phyloP scores from a whole-genome alignment of 345 rosid genomes.

The Streptanthus diversifolius region DNA sequence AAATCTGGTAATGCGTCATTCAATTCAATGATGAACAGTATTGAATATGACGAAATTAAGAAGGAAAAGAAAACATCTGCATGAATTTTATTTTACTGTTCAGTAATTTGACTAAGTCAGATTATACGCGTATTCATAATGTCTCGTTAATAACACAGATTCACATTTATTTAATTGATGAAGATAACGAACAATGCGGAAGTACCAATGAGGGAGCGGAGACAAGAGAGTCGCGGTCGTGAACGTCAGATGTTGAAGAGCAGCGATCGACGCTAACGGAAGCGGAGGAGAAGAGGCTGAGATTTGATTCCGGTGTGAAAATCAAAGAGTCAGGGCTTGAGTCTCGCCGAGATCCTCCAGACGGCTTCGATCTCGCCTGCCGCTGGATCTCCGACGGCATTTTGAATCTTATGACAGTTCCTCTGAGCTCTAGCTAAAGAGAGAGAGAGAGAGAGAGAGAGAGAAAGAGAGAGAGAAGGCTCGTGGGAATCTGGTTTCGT shows the following conservation, averaged over 20 bases:
- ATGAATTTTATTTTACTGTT: neutral
- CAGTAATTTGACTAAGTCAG: slow-evolving; percentile 17
- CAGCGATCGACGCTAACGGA: slow-evolving; percentile 89
- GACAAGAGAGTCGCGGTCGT: slow-evolving; percentile 61
- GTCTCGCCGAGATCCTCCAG: slow-evolving; percentile 51
- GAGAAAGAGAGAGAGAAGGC: neutral
- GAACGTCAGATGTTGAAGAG: slow-evolving; percentile 82
- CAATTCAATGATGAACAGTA: slow-evolving; percentile 9
- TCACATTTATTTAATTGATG: neutral
- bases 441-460: slow-evolving; percentile 1
- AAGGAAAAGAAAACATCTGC: neutral
- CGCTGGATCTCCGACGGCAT: slow-evolving; percentile 49
- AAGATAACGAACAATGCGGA: neutral
- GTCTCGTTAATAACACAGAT: neutral
- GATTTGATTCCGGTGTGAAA: slow-evolving; percentile 75
- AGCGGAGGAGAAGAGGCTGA: slow-evolving; percentile 84
- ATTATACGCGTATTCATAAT: neutral
- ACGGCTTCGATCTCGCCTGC: slow-evolving; percentile 31
- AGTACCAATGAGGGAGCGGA: slow-evolving; percentile 69
- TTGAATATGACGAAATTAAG: neutral
- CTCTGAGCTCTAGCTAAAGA: neutral
- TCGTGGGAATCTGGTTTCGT: slow-evolving; percentile 19
- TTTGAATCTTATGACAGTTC: slow-evolving; percentile 5
- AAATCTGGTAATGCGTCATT: neutral
- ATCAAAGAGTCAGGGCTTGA: slow-evolving; percentile 83